Conservation (phyloP, 331 rosid genomes). For the Malus hybrid region DNA sequence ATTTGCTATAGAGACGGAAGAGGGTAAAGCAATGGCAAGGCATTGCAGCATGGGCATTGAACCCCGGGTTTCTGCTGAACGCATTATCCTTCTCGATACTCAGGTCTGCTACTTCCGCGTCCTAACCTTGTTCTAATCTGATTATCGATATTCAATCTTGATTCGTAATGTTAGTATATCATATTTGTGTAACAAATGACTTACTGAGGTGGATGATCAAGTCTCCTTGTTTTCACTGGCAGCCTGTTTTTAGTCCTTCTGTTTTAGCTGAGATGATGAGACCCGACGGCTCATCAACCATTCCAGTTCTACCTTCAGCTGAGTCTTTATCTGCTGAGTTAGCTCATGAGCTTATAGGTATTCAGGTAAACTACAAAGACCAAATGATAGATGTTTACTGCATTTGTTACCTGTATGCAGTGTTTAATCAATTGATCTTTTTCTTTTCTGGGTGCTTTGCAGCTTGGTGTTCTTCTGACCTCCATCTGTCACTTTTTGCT, state of each 20-base stretch:
- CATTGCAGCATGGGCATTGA: constrained; percentile 79
- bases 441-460: constrained; percentile 45
- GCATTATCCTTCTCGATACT: constrained; percentile 80
- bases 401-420: background rate
- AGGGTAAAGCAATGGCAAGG: constrained; percentile 66
- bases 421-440: constrained; percentile 23
- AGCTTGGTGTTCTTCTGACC: constrained; percentile 70
- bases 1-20: constrained; percentile 56
- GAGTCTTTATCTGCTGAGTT: constrained; percentile 73
- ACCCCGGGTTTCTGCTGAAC: constrained; percentile 73
- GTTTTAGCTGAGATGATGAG: constrained; percentile 82
- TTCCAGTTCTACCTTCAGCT: constrained; percentile 58
- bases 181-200: background rate
- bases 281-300: constrained; percentile 72
- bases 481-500: constrained; percentile 65
- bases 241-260: constrained; percentile 83
- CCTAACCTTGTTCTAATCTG: background rate
- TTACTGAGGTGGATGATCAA: background rate
- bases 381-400: background rate
- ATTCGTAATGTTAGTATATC: background rate
- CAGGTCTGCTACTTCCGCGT: constrained; percentile 35
- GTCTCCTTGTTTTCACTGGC: constrained; percentile 20
- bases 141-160: background rate
- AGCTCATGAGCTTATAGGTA: constrained; percentile 76
- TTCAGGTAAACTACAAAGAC: constrained; percentile 50